These are phyloP conservation scores for Picochlorum sp. DNA, from an alignment of 139 green algal genomes.

Conservation along the genomic window DNA sequence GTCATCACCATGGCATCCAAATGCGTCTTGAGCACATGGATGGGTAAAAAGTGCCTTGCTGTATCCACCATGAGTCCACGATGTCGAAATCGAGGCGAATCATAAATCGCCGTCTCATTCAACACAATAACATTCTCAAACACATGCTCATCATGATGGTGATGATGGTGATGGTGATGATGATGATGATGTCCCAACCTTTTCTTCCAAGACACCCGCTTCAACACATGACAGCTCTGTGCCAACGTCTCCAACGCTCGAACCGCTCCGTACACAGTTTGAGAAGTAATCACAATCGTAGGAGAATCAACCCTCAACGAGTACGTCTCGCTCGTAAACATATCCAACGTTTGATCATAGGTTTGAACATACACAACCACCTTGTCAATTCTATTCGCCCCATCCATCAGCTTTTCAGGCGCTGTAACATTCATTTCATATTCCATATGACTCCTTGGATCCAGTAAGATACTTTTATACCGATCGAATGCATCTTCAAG, in stretches of 20 bases:
- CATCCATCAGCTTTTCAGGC: constrained; percentile 4
- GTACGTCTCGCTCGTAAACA: constrained; percentile 41
- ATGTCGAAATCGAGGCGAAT: constrained; percentile 26
- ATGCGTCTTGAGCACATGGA: constrained; percentile 18
- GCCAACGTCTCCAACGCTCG: constrained; percentile 43
- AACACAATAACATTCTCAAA: neutral
- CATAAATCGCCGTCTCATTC: constrained; percentile 4
- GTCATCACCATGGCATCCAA: constrained; percentile 48
- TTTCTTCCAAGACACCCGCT: neutral
- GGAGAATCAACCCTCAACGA: constrained; percentile 20
- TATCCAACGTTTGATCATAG: constrained; percentile 34
- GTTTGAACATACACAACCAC: constrained; percentile 28
- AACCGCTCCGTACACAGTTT: constrained; percentile 40
- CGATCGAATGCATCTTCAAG: constrained; percentile 10
- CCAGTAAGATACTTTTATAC: neutral
- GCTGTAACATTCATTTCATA: constrained; percentile 1
- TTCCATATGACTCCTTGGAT: neutral
- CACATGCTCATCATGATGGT: neutral
- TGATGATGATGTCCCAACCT: neutral
- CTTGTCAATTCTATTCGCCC: constrained; percentile 4
- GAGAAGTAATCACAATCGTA: constrained; percentile 10
- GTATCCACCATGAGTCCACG: constrained; percentile 54
- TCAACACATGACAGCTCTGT: constrained; percentile 22
- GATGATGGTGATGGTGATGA: neutral
- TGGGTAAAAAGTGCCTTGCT: constrained; percentile 46